phyloP scores from a whole-genome alignment of 768 basidiomycete genomes.

The Podaxis rugospora region DNA sequence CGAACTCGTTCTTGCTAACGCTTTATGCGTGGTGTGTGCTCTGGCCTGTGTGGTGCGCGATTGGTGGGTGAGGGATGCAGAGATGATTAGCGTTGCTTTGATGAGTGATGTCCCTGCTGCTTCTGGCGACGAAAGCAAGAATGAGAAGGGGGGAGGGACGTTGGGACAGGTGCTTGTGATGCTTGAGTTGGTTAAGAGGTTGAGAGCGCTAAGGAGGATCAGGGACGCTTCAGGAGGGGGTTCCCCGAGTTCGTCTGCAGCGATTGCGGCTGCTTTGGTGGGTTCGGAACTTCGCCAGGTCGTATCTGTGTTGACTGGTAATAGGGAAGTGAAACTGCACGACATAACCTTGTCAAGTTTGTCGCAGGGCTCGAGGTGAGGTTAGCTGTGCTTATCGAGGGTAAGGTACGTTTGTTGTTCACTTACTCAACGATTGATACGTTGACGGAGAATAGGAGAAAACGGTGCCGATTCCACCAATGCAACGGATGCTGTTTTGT shows the following conservation, averaged over 20 bases:
- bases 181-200: conserved; percentile 52
- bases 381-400: conserved; percentile 50
- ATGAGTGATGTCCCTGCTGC: conserved; percentile 42
- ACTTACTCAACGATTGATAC: background rate
- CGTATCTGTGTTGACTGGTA: background rate
- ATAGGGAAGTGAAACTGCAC: conserved; percentile 26
- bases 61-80: conserved; percentile 65
- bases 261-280: conserved; percentile 13
- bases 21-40: conserved; percentile 50
- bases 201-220: conserved; percentile 39
- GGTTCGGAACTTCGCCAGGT: conserved; percentile 17
- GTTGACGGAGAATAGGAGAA: conserved; percentile 44
- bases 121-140: conserved; percentile 16
- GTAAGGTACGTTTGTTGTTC: conserved; percentile 39
- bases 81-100: conserved; percentile 71
- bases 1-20: conserved; percentile 52
- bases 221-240: conserved; percentile 26
- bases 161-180: conserved; percentile 60
- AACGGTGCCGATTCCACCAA: conserved; percentile 41
- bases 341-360: conserved; percentile 39
- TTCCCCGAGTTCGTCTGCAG: background rate
- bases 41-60: conserved; percentile 52
- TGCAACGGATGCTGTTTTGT: conserved; percentile 56
- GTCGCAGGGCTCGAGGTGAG: conserved; percentile 52
- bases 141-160: conserved; percentile 27